A percentile compares a stretch with the other conserved stretches of the same genome.
Conservation (phyloP, 257 asterid genomes). For the Linderniella brevidens region DNA sequence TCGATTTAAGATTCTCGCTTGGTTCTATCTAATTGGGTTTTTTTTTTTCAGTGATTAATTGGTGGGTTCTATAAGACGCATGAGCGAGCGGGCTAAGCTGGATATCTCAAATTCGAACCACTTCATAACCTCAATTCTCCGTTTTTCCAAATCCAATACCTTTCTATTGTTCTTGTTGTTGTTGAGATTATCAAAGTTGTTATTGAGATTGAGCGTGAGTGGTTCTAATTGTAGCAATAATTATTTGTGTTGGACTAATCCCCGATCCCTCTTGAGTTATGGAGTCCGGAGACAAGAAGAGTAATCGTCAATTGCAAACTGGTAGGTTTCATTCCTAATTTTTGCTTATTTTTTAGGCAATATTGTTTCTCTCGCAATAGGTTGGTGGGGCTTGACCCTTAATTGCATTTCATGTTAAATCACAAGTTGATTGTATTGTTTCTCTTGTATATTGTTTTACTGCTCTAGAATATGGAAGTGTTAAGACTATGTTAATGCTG, state of each 20-base stretch:
- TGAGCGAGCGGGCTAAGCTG: conserved; percentile 75
- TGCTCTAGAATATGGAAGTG: background rate
- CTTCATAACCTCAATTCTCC: conserved; percentile 24
- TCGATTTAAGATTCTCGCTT: no score
- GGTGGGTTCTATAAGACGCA: conserved; percentile 50
- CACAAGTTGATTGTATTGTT: no score
- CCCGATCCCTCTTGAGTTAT: conserved; percentile 16
- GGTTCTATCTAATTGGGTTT: background rate
- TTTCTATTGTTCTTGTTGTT: conserved; percentile 25
- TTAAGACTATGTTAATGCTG: background rate
- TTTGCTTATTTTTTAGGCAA: background rate
- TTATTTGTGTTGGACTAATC: conserved; percentile 9
- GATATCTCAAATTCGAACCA: conserved; percentile 35
- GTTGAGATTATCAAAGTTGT: conserved; percentile 30
- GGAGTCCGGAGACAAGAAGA: conserved; percentile 44
- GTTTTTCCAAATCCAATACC: conserved; percentile 16
- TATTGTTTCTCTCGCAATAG: background rate
- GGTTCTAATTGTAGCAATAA: conserved; percentile 11
- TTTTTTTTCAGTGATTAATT: background rate
- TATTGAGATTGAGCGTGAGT: conserved; percentile 17
- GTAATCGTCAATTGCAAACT: conserved; percentile 40
- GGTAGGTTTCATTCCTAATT: conserved; percentile 19
- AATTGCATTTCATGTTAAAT: no score
- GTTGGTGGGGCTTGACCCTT: no score
- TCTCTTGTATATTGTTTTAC: background rate